Percentiles rank a stretch among this genome's conserved stretches.
Conservation (phyloP, 139 green algal genomes). For the Deuterostichococcus epilithicus region DNA sequence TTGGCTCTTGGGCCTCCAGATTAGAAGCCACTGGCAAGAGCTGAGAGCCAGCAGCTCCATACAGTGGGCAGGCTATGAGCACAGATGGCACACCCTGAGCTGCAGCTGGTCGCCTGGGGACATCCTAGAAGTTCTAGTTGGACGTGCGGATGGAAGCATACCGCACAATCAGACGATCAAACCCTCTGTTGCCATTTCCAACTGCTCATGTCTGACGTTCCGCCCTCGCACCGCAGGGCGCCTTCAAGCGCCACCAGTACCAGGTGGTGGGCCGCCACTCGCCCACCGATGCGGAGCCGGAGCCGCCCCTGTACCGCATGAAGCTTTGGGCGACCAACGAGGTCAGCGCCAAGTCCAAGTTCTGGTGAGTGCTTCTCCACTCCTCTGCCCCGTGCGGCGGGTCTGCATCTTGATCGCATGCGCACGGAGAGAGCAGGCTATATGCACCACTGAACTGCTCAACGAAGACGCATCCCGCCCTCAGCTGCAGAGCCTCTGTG, state of each 20-base stretch:
- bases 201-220: background rate
- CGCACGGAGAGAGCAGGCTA: background rate
- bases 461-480: background rate
- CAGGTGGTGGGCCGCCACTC: conserved; percentile 97
- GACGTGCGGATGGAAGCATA: too few relatives aligned
- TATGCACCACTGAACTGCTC: background rate
- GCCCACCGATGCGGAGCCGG: conserved; percentile 81
- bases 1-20: too few relatives aligned
- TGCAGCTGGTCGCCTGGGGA: too few relatives aligned
- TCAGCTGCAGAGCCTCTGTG: background rate
- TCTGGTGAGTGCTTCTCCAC: conserved; percentile 76
- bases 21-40: too few relatives aligned
- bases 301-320: conserved; percentile 96
- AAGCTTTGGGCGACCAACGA: conserved; percentile 97
- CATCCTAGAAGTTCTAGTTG: too few relatives aligned
- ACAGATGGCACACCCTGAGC: too few relatives aligned
- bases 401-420: background rate
- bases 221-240: too few relatives aligned
- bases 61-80: too few relatives aligned
- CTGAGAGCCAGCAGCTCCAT: too few relatives aligned
- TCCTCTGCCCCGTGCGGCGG: background rate
- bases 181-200: too few relatives aligned
- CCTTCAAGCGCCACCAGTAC: conserved; percentile 96
- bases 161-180: too few relatives aligned
- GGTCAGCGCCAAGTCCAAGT: conserved; percentile 94